A percentile compares a stretch with the other conserved stretches of the same genome.
phyloP scores from a whole-genome alignment of 1,284 basidiomycete species.

The Cystobasidium sp. region DNA sequence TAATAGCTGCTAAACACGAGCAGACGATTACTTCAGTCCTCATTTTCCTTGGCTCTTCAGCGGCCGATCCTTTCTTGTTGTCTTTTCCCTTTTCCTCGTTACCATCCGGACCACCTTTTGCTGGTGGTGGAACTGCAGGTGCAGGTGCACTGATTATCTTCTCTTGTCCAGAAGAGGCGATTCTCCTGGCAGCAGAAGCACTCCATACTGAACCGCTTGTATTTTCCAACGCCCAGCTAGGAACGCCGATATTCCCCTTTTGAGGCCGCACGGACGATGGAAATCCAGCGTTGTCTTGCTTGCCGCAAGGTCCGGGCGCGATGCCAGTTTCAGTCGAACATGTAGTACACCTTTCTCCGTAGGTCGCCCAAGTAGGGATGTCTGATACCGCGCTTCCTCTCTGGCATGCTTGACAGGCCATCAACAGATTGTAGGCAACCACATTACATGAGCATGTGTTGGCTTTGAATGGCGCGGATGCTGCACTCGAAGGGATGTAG shows the following conservation, averaged over 20 bases:
- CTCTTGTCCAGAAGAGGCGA: not conserved
- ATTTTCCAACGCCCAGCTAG: conserved; percentile 32
- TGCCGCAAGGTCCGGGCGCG: conserved; percentile 27
- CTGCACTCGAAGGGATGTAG: conserved; percentile 24
- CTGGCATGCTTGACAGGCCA: conserved; percentile 41
- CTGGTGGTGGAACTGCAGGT: conserved; percentile 3
- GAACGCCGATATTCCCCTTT: conserved; percentile 22
- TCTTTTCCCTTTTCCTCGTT: not conserved
- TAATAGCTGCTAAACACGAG: conserved; percentile 22
- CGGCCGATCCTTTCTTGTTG: not conserved
- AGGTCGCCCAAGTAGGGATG: conserved; percentile 14
- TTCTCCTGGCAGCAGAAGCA: not conserved
- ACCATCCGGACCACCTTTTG: not conserved
- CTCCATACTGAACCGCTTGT: conserved; percentile 23
- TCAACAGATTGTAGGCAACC: conserved; percentile 35
- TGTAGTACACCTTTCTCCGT: conserved; percentile 9
- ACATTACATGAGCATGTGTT: conserved; percentile 42
- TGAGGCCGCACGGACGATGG: conserved; percentile 14
- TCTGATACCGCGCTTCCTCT: not conserved
- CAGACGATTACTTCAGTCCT: conserved; percentile 32
- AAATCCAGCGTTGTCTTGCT: conserved; percentile 16
- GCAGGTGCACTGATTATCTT: conserved; percentile 20
- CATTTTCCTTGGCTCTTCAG: conserved; percentile 16
- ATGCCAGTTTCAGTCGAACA: conserved; percentile 38
- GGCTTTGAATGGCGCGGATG: not conserved